These are phyloP conservation scores for Corymbia maculata DNA, from an alignment of 345 rosid species.

Conservation along the genomic window DNA sequence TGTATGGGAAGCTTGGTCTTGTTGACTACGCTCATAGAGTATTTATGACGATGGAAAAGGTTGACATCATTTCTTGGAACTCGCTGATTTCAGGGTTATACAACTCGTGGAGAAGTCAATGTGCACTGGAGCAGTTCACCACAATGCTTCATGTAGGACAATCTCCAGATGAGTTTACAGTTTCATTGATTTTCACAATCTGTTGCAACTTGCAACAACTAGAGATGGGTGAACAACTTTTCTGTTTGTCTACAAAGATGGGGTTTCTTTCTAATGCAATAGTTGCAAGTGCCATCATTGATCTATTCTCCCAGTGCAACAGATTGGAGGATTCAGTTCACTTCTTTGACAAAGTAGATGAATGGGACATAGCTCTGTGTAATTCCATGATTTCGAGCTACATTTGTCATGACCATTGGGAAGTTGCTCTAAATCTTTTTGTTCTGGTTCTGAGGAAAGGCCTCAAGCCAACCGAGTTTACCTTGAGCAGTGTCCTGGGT, in stretches of 20 bases:
- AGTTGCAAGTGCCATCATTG: slow-evolving; percentile 63
- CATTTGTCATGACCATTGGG: slow-evolving; percentile 40
- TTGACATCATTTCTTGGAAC: slow-evolving; percentile 70
- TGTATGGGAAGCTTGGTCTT: slow-evolving; percentile 55
- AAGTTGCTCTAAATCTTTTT: slow-evolving; percentile 10
- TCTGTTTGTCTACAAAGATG: slow-evolving; percentile 48
- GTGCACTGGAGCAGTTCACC: slow-evolving; percentile 35
- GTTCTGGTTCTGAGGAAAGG: slow-evolving; percentile 22
- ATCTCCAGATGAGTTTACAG: slow-evolving; percentile 44
- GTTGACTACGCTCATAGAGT: slow-evolving; percentile 36
- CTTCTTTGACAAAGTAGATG: slow-evolving; percentile 33
- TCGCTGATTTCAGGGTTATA: slow-evolving; percentile 40
- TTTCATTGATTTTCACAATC: slow-evolving; percentile 26
- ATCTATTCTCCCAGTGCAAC: slow-evolving; percentile 75
- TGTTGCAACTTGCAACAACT: slow-evolving; percentile 43
- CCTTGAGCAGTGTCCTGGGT: slow-evolving; percentile 45
- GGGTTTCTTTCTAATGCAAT: slow-evolving; percentile 57
- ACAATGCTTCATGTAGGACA: slow-evolving; percentile 35
- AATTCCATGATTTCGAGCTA: slow-evolving; percentile 58
- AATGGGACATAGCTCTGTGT: slow-evolving; percentile 42
- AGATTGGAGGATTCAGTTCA: slow-evolving; percentile 61
- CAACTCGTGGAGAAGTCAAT: slow-evolving; percentile 28
- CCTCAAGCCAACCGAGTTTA: slow-evolving; percentile 45
- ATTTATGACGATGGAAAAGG: slow-evolving; percentile 38
- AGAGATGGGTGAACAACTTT: slow-evolving; percentile 60